Conservation (phyloP, 2,329 filamentous ascomycete species). For the Aureobasidium namibiae region DNA sequence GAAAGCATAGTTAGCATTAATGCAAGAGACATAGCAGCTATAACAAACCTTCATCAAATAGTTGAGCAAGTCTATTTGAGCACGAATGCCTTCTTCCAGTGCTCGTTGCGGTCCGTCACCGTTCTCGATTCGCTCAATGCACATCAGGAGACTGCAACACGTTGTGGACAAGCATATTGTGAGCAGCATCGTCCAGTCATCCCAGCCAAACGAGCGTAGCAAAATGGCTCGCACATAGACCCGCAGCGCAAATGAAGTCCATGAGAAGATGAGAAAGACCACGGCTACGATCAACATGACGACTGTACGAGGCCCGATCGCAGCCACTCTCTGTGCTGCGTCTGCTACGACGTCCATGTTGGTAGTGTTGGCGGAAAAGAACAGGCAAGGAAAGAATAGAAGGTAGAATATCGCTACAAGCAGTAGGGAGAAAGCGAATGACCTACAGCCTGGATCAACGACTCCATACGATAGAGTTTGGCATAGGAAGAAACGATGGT, state of each 20-base stretch:
- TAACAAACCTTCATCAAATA: background rate
- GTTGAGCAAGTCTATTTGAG: background rate
- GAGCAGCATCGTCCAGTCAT: slow-evolving; percentile 7
- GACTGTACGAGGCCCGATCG: background rate
- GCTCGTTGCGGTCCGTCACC: background rate
- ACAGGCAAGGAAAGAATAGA: background rate
- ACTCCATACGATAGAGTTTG: no score
- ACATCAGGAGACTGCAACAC: background rate
- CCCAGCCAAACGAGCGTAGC: background rate
- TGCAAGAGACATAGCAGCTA: background rate
- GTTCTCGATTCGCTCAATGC: background rate
- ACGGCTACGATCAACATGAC: background rate
- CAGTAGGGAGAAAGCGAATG: background rate
- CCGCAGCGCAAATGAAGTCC: slow-evolving; percentile 8
- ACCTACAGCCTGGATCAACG: background rate
- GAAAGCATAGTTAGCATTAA: slow-evolving; percentile 21
- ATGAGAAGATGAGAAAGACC: slow-evolving; percentile 11
- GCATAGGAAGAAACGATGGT: background rate
- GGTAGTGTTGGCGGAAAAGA: background rate
- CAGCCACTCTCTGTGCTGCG: background rate
- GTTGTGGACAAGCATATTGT: background rate
- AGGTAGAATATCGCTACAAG: background rate
- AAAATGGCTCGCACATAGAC: slow-evolving; percentile 13
- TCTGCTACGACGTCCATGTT: background rate
- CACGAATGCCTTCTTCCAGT: background rate